Conservation (phyloP, 208 protist species). For the Trichomonas tenax region DNA sequence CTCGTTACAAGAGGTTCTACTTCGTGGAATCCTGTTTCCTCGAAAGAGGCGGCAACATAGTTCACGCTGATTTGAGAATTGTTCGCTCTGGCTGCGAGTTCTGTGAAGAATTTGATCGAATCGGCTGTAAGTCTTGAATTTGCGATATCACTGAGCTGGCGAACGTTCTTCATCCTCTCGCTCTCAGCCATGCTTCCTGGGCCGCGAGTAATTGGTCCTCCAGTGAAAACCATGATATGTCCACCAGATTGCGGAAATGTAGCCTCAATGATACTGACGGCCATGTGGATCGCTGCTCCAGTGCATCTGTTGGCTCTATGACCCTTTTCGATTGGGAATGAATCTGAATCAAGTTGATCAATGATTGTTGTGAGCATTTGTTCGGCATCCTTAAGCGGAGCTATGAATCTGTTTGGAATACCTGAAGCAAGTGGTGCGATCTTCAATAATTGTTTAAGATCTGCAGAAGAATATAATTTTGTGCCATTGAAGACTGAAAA, state of each 20-base stretch:
- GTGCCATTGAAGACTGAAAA: conserved; percentile 57
- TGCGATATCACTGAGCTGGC: conserved; percentile 77
- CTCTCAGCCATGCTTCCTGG: conserved; percentile 53
- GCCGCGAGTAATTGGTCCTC: neutral
- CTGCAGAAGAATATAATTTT: conserved; percentile 31
- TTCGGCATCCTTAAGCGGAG: neutral
- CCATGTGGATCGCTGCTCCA: neutral
- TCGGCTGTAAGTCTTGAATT: conserved; percentile 34
- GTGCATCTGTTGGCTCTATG: neutral
- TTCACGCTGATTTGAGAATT: conserved; percentile 78
- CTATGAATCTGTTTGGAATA: neutral
- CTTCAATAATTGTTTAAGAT: neutral
- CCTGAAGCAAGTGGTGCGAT: neutral
- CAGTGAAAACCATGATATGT: neutral
- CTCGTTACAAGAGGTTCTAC: conserved; percentile 57
- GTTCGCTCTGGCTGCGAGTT: conserved; percentile 71
- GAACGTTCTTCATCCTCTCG: conserved; percentile 72
- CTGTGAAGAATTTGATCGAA: conserved; percentile 69
- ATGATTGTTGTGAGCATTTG: neutral
- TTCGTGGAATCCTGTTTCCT: conserved; percentile 63
- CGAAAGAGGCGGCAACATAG: conserved; percentile 79
- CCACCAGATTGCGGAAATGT: neutral
- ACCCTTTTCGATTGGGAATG: neutral
- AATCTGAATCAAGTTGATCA: neutral
- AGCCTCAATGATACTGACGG: neutral